Base-by-base conservation (phyloP, 345 rosid species). In the Hibiscus syriacus region DNA sequence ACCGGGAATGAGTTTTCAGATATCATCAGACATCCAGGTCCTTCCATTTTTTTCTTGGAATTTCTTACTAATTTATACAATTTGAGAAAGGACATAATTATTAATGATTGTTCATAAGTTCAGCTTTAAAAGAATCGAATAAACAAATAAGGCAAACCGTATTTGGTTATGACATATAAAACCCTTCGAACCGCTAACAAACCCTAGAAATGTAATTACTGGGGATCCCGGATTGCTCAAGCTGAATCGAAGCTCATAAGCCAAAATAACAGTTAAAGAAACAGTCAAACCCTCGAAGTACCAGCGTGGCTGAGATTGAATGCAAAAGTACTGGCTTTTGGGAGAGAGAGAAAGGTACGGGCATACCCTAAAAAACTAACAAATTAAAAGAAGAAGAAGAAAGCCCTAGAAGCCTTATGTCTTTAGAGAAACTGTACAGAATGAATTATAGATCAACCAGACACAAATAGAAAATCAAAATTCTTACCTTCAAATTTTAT, bases 121-220 rank as follows among this genome's bases (percentile, higher is more conserved):
- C 11, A 25, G 32, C 11, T 54, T 54, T 13, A 54, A 22, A 54
- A 26, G 30, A 54, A 8, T 11, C 27, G 32, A 23, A 54, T 5
- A 11, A 3, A 9, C 22, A 64, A 16, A 64, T 9, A 46, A 64
- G 30, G 6, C 10, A 14, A 46, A 41, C 32, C 13, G 19, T 26
- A 48, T 65, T 26, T 17, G 14, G n/a, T 1, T 8, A 27, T 7
- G 2, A 17, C 23, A 12, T 39, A 62, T 29, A 5, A 38, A 38
- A 12, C 4, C 66, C n/a, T 41, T 62, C 6, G 4, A 38, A 27
- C 19, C 6, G 50, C 29, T 62, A 41, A 50, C 66, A 63, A 63
- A 63, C 67, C 53, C 67, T 63, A 59, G 63, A 49, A 29, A 65
- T 25, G 66, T 29, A 70, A 72, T 20, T 52, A 58, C 56, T 26